Evolutionary conservation across 2,329 filamentous ascomycete genomes (phyloP).

Genomic region (Cladobotryum mycophilum): DNA sequence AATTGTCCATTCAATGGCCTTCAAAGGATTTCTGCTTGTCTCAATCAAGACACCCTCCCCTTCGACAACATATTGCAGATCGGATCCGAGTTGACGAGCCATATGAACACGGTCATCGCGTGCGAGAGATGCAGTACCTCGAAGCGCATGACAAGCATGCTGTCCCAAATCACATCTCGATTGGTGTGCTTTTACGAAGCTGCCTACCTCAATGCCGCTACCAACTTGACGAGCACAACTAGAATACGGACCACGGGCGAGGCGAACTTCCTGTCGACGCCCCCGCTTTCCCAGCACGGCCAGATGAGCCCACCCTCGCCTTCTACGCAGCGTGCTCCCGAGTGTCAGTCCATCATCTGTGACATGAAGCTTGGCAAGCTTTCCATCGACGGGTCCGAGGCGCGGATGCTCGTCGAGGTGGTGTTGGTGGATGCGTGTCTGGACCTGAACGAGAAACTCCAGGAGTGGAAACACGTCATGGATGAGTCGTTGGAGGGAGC

Average conservation of each 20-base stretch:
- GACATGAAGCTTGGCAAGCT: slow-evolving; percentile 10
- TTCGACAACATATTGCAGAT: slow-evolving; percentile 3
- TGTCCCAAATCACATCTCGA: slow-evolving; percentile 9
- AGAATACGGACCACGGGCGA: neutral
- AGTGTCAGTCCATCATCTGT: neutral
- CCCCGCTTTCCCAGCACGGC: neutral
- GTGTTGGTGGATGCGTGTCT: slow-evolving; percentile 8
- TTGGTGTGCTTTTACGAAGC: slow-evolving; percentile 10
- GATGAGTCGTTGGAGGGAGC: slow-evolving; percentile 1
- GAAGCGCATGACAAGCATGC: slow-evolving; percentile 2
- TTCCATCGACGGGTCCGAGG: slow-evolving; percentile 1
- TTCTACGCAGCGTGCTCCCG: neutral
- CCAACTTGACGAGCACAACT: neutral
- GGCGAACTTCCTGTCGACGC: too few relatives aligned
- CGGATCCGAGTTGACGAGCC: slow-evolving; percentile 4
- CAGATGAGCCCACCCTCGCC: neutral
- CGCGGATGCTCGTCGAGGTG: slow-evolving; percentile 5
- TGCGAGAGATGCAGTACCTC: slow-evolving; percentile 5
- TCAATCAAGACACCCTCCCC: slow-evolving; percentile 4
- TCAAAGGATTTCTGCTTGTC: neutral
- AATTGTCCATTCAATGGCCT: slow-evolving; percentile 1
- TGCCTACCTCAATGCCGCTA: slow-evolving; percentile 1
- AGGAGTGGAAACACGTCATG: slow-evolving; percentile 6
- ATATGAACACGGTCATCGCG: slow-evolving; percentile 3
- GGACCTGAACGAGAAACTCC: slow-evolving; percentile 6